These are phyloP conservation scores for Coemansia sp. DNA, from an alignment of 192 early-diverging fungal species.

Conservation along the genomic window DNA sequence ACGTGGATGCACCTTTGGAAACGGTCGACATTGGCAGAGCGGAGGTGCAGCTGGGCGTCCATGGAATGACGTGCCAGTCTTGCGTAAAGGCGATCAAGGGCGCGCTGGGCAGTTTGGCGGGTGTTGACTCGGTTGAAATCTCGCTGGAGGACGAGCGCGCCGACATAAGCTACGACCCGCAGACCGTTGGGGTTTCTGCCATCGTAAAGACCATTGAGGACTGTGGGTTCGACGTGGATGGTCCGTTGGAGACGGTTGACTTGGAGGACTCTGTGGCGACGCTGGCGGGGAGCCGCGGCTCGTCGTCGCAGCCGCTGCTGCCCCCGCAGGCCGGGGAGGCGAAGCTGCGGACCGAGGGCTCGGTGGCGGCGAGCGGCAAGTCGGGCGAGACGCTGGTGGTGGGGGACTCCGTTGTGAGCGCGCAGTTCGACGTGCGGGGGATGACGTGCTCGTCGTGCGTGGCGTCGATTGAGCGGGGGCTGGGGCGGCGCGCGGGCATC, in stretches of 20 bases:
- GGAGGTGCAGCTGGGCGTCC: constrained; percentile 9
- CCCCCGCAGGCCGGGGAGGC: background rate
- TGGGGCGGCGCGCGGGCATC: constrained; percentile 63
- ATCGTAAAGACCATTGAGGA: constrained; percentile 59
- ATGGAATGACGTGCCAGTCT: constrained; percentile 79
- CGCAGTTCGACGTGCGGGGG: constrained; percentile 73
- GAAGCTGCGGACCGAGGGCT: background rate
- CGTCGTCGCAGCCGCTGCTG: background rate
- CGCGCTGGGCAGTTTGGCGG: constrained; percentile 50
- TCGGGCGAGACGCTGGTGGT: constrained; percentile 40
- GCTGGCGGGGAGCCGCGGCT: background rate
- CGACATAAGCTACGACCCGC: constrained; percentile 56
- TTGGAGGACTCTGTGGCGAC: background rate
- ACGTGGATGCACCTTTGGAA: constrained; percentile 3
- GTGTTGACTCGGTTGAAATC: constrained; percentile 56
- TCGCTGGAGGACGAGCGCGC: constrained; percentile 58
- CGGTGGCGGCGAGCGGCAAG: constrained; percentile 40
- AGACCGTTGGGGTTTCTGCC: background rate
- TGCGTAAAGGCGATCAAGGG: constrained; percentile 74
- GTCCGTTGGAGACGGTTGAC: background rate
- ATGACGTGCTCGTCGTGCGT: constrained; percentile 99
- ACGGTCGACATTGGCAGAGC: background rate
- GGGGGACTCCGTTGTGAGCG: constrained; percentile 8
- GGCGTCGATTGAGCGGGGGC: constrained; percentile 72
- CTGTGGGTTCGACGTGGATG: constrained; percentile 57